Base-by-base conservation (phyloP, 2,329 filamentous ascomycete genomes). In the Fusarium albosuccineum region DNA sequence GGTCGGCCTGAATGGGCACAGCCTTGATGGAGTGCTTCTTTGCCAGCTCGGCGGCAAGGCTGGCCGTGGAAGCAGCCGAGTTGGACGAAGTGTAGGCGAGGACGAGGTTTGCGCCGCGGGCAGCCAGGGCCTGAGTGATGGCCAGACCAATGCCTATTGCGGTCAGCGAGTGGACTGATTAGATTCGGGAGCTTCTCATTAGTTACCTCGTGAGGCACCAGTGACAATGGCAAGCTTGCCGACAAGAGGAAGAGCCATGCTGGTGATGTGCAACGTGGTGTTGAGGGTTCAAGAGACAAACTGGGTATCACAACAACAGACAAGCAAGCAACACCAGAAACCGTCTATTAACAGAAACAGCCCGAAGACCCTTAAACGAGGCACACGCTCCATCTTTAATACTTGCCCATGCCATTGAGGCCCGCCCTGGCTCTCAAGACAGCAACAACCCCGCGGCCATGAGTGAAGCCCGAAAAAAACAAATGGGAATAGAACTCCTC, bases 141-240 rank as follows among this genome's bases (percentile, higher is more conserved):
- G 71, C 59, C 36, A 65, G 42, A 40, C 71, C 71, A 17, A 73
- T 73, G 36, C 68, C 71, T 73, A 37, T 9, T 45, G 11, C 30
- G 6, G 53, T 66, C n/a, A 68, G 64, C 6, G 11, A 56, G 9
- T 29, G 14, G 13, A 30, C 22, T 16, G 16, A n/a, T 55, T 22
- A 27, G 9, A 9, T 6, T 14, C 33, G 13, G 22, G 17, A 44
- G n/a, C 62, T 26, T 26, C 22, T 37, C 57, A 72, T 2, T 7
- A 10, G 30, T 64, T 83, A 92, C 92, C 92, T 83, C 93, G 83
- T 60, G 92, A 93, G 62, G 89, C 91, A 58, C 93, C 93, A 2
- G 93, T 96, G 46, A 96, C 84, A 68, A 97, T 89, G 54, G 87
- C 92, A 52, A 94, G 83, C 78, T 94, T 94, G 70, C 91, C 91